These are phyloP conservation scores for Macadamia tetraphylla DNA, from an alignment of 164 flowering plant genomes.

Conservation along the genomic window DNA sequence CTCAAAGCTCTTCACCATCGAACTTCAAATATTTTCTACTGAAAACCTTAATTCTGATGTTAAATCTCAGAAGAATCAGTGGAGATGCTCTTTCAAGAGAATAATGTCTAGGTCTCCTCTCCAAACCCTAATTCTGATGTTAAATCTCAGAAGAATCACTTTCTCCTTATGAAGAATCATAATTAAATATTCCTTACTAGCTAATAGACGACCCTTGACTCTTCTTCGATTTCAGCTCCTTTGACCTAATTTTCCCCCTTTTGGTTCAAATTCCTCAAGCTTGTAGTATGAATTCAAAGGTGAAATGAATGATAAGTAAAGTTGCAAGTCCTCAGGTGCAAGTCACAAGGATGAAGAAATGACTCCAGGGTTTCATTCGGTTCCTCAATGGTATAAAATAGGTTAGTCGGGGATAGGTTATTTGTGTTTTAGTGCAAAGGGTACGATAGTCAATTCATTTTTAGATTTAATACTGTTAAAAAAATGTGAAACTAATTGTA, in stretches of 20 bases:
- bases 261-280: neutral
- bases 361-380: no score
- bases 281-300: neutral
- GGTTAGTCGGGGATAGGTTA: no score
- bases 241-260: constrained; percentile 2
- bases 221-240: neutral
- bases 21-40: constrained; percentile 9
- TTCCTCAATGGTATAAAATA: no score
- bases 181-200: neutral
- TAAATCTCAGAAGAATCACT: constrained; percentile 27
- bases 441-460: no score
- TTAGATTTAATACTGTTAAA: no score
- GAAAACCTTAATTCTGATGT: constrained; percentile 6
- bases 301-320: constrained; percentile 30
- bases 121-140: constrained; percentile 36
- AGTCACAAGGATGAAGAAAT: no score
- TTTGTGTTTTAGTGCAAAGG: no score
- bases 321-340: constrained; percentile 25
- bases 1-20: constrained; percentile 7
- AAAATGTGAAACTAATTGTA: no score
- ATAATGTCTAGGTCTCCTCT: constrained; percentile 40
- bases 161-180: constrained; percentile 14
- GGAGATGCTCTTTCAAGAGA: constrained; percentile 15
- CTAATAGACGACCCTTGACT: constrained; percentile 3
- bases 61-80: constrained; percentile 45